Evolutionary conservation across 495 filamentous ascomycete species (phyloP).

Genomic region (Penicillium samsonianum): DNA sequence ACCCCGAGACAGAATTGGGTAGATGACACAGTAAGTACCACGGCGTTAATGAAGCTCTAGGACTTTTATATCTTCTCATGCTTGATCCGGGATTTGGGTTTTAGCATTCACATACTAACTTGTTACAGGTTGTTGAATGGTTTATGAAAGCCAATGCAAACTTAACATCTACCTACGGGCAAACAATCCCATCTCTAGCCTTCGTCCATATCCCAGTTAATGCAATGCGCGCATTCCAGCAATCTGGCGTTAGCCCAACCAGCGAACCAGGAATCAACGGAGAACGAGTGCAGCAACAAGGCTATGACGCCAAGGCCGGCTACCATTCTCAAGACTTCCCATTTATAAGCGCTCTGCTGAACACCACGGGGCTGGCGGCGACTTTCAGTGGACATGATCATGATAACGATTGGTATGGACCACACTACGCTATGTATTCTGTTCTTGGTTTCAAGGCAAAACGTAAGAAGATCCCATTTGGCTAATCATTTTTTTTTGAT

Average conservation of each 20-base stretch:
- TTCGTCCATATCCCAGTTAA: constrained; percentile 70
- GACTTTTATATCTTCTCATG: background rate
- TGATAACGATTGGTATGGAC: constrained; percentile 55
- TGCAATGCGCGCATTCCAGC: constrained; percentile 54
- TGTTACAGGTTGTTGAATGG: constrained; percentile 54
- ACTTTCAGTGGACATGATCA: constrained; percentile 69
- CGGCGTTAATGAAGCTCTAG: background rate
- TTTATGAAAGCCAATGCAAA: constrained; percentile 49
- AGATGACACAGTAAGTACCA: constrained; percentile 14
- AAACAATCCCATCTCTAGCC: constrained; percentile 58
- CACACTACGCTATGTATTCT: background rate
- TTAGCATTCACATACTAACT: background rate
- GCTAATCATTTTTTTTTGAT: background rate
- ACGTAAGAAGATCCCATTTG: background rate
- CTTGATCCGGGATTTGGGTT: background rate
- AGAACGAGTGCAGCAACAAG: constrained; percentile 58
- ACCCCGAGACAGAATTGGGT: constrained; percentile 40
- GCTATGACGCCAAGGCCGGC: constrained; percentile 24
- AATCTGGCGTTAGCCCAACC: constrained; percentile 37
- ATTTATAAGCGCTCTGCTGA: constrained; percentile 62
- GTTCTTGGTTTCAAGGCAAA: background rate
- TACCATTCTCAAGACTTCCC: constrained; percentile 55
- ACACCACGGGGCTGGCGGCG: constrained; percentile 56
- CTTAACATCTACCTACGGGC: constrained; percentile 40
- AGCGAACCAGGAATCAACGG: constrained; percentile 65